Percentiles rank a stretch among this genome's conserved stretches.
Conservation (phyloP, 2,329 filamentous ascomycete species). For the Spiromastix sp. region DNA sequence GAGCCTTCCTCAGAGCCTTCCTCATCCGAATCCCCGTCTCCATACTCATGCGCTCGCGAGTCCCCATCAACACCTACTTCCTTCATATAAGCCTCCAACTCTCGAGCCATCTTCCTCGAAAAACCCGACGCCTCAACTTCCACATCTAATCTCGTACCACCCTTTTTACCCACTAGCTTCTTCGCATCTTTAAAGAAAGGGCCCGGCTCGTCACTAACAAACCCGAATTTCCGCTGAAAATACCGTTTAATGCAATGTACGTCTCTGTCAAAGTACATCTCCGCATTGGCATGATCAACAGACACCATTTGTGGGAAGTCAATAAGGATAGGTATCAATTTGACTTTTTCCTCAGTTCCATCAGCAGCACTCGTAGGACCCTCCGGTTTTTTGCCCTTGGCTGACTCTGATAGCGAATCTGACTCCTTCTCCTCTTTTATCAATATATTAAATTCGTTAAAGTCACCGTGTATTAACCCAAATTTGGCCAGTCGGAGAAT, state of each 20-base stretch:
- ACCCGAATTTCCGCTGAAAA: slow-evolving; percentile 81
- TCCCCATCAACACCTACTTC: slow-evolving; percentile 51
- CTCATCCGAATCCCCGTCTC: slow-evolving; percentile 25
- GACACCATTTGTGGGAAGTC: slow-evolving; percentile 99
- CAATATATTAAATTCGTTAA: slow-evolving; percentile 98
- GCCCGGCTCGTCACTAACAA: slow-evolving; percentile 68
- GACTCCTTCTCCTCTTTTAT: slow-evolving; percentile 60
- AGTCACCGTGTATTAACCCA: slow-evolving; percentile 93
- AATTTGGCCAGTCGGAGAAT: slow-evolving; percentile 74
- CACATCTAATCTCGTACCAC: slow-evolving; percentile 65
- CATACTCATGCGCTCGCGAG: slow-evolving; percentile 31
- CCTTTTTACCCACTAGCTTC: slow-evolving; percentile 58
- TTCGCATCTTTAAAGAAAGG: slow-evolving; percentile 79
- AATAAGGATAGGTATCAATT: slow-evolving; percentile 71
- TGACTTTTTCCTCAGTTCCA: slow-evolving; percentile 18
- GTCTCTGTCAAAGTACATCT: slow-evolving; percentile 96
- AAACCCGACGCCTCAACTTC: slow-evolving; percentile 89
- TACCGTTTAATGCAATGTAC: slow-evolving; percentile 93
- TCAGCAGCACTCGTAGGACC: slow-evolving; percentile 17
- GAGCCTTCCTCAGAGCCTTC: slow-evolving; percentile 26
- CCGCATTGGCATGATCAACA: slow-evolving; percentile 83
- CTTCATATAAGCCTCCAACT: slow-evolving; percentile 83
- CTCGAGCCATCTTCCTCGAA: slow-evolving; percentile 92
- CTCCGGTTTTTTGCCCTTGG: slow-evolving; percentile 30
- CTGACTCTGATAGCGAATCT: slow-evolving; percentile 24